Evolutionary conservation across 2,329 filamentous ascomycete genomes (phyloP), one percentile per base, ranked within the genome.

Genomic region (Pseudogymnoascus verrucosus): DNA sequence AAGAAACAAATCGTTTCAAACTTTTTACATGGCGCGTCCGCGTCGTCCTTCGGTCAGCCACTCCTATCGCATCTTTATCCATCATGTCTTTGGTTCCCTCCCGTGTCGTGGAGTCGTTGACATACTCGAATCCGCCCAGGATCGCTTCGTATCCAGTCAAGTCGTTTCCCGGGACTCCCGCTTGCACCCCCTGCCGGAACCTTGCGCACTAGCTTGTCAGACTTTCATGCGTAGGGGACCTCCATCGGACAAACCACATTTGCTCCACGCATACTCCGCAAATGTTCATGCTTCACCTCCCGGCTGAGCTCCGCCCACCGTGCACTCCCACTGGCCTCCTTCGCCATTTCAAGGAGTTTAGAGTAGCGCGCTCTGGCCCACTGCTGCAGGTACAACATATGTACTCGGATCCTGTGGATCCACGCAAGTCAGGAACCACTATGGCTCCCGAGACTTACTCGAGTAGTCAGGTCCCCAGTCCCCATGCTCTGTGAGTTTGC

Each of bases 391-490:
- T 57, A 57, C 28, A 57, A 57, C 51, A 34, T 57, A 34, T 57
- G 28, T 34, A 57, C 51, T 57, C n/a, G 28, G 51, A 57, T 57
- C 51, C 51, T 36, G 28, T 36, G 51, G 51, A 36, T 57, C 51
- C 28, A 57, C 51, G 51, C 51, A 57, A 57, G 51, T 57, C 51
- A 57, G 51, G 28, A 57, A 57, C 51, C 51, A 57, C 51, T 57
- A 57, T 57, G 51, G 51, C 51, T 57, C 51, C 51, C 51, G 51
- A 57, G 51, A 34, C 51, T 36, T 57, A 57, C 51, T 57, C 26
- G 51, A 57, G 51, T 57, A 57, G 51, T 57, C 51, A 57, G 51
- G 51, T 57, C 51, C 51, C 51, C 51, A 34, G 51, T 57, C 51
- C 51, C 51, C 51, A 34, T 23, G 26, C 26, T 28, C 51, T 21